These are phyloP conservation scores for Irpex sp. DNA, from an alignment of 1,284 basidiomycete genomes.

Conservation along the genomic window DNA sequence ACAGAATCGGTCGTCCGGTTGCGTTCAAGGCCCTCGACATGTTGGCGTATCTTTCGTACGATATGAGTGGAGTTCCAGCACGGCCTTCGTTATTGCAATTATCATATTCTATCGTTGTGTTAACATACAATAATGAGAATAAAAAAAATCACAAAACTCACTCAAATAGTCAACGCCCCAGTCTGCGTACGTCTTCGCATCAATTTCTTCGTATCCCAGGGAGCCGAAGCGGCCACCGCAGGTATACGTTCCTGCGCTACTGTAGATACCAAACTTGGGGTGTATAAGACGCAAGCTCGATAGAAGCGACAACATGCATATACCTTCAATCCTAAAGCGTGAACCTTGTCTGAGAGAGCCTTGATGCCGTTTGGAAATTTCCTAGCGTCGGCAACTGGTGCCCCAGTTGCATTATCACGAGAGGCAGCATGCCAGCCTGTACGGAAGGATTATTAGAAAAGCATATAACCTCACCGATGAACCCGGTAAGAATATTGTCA, in stretches of 20 bases:
- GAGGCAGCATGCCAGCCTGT: conserved; percentile 32
- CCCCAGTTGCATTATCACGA: conserved; percentile 27
- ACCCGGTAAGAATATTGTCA: background rate
- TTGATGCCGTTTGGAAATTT: conserved; percentile 46
- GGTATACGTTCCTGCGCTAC: conserved; percentile 41
- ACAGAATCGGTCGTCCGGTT: conserved; percentile 44
- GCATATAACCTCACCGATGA: background rate
- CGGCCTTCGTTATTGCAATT: conserved; percentile 45
- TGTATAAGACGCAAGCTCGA: background rate
- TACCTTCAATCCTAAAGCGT: conserved; percentile 40
- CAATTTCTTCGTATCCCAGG: conserved; percentile 42
- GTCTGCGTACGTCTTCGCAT: conserved; percentile 42
- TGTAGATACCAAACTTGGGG: conserved; percentile 43
- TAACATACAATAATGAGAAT: background rate
- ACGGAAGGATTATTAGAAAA: background rate
- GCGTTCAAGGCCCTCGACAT: conserved; percentile 46
- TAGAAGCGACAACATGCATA: background rate
- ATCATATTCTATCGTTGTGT: conserved; percentile 35
- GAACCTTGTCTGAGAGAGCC: conserved; percentile 36
- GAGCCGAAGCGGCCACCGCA: conserved; percentile 42
- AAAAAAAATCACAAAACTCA: conserved; percentile 16
- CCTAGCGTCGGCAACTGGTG: conserved; percentile 30
- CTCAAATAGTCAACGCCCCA: conserved; percentile 44
- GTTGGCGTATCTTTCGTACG: conserved; percentile 38
- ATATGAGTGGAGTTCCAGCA: conserved; percentile 37